These are phyloP conservation scores for Tolypocladium album DNA, from an alignment of 2,329 filamentous ascomycete genomes.

Conservation along the genomic window DNA sequence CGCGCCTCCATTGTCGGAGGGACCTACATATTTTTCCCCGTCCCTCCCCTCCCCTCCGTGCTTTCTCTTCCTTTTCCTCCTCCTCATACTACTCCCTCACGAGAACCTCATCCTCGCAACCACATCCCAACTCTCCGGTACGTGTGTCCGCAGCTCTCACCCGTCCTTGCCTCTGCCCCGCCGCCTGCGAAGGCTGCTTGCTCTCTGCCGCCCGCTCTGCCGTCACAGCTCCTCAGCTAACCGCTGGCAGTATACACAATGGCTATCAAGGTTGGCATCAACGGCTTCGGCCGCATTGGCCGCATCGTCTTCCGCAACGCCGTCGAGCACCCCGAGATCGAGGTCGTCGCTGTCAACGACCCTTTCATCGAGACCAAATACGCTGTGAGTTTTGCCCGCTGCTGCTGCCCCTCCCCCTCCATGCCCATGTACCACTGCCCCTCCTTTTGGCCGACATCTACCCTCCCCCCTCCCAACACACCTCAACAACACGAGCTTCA, in stretches of 20 bases:
- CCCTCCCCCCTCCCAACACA: background rate
- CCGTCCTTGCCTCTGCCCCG: background rate
- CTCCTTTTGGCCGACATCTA: constrained; percentile 3
- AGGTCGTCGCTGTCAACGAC: constrained; percentile 96
- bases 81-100: background rate
- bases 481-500: background rate
- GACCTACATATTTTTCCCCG: constrained; percentile 1
- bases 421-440: constrained; percentile 4
- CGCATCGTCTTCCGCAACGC: constrained; percentile 99
- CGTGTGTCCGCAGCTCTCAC: background rate
- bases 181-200: no score
- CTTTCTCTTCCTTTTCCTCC: background rate
- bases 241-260: constrained; percentile 17
- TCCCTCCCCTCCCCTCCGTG: background rate
- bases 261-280: constrained; percentile 80
- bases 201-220: background rate
- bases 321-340: constrained; percentile 77
- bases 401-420: constrained; percentile 1
- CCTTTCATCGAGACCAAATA: constrained; percentile 98
- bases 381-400: constrained; percentile 59
- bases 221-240: background rate
- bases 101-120: background rate
- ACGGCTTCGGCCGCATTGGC: constrained; percentile 99
- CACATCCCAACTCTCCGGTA: background rate
- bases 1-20: background rate